Evolutionary conservation across 2,329 filamentous ascomycete species (phyloP), one percentile per base, ranked within the genome.

Genomic region (Septoria linicola): DNA sequence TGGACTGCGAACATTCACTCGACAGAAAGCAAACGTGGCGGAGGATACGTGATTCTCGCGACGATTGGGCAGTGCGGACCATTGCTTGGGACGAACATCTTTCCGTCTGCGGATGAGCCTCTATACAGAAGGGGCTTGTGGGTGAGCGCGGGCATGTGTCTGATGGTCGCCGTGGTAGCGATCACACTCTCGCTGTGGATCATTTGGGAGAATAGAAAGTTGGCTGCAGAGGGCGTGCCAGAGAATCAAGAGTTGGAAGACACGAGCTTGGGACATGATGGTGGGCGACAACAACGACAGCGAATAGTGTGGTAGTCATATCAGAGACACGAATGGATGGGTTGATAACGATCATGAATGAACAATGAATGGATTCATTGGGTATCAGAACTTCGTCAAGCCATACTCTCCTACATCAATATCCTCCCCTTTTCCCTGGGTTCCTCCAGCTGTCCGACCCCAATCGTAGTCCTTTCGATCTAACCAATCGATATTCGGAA

Each of bases 21-120:
- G 2, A 70, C 66, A 8, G 69, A 71, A 55, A 68, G 63, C 16
- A 72, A 68, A 55, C 57, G 69, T 4, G 67, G 67, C 0, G 70
- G 70, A 1, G 70, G 65, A 1, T 68, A 66, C 35, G 62, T 64
- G 5, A 68, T 74, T 23, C 56, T 74, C 23, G 65, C 63, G n/a
- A 71, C 67, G 1, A 58, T 72, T 8, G 72, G 72, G 1, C 89
- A 95, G 70, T 85, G 84, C 56, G 89, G 89, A 0, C 89, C 89
- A 1, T 69, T 81, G 2, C 62, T 80, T 0, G 78, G 78, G 1
- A 50, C 83, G 2, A 77, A 82, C 40, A 61, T 86, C 7, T 88
- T 85, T 58, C 83, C 83, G 0, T 62, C 67, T 11, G 63, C 52
- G 5, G 73, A 80, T 37, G 68, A 65, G 8, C 77, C 78, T 8